These are phyloP conservation scores for Trypanosoma platydactyli DNA, from an alignment of 208 protist species.

Conservation along the genomic window DNA sequence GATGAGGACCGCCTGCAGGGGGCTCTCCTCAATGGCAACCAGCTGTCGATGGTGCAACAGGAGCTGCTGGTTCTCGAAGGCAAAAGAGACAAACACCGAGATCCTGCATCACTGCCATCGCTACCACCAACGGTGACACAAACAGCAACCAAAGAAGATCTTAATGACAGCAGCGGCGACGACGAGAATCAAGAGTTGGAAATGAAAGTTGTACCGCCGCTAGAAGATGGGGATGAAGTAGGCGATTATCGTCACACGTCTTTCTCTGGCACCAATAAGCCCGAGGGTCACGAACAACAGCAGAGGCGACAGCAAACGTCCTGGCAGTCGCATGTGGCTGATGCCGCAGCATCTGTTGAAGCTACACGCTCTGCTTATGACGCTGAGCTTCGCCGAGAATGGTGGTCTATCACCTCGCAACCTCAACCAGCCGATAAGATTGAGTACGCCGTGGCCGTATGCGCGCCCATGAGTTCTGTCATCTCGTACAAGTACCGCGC, in stretches of 20 bases:
- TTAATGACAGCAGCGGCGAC: too few species aligned
- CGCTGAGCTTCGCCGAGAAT: constrained; percentile 26
- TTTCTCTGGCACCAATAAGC: not conserved
- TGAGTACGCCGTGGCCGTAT: constrained; percentile 24
- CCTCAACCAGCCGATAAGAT: constrained; percentile 15
- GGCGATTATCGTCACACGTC: too few species aligned
- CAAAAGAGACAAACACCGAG: constrained; percentile 24
- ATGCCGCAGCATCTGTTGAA: not conserved
- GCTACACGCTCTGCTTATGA: constrained; percentile 6
- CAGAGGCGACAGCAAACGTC: not conserved
- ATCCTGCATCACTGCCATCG: constrained; percentile 1
- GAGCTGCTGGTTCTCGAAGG: constrained; percentile 23
- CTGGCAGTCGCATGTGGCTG: not conserved
- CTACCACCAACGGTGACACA: too few species aligned
- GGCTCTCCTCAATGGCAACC: constrained; percentile 69
- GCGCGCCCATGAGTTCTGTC: constrained; percentile 34
- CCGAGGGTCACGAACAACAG: not conserved
- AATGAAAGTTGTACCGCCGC: too few species aligned
- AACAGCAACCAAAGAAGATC: too few species aligned
- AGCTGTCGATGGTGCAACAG: constrained; percentile 53
- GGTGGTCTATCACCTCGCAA: constrained; percentile 14
- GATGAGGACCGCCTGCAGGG: constrained; percentile 62
- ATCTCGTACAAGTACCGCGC: constrained; percentile 45
- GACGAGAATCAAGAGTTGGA: too few species aligned
- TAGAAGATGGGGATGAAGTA: too few species aligned